Evolutionary conservation across 1,284 basidiomycete genomes (phyloP).

Genomic region (Golubevia pallescens): DNA sequence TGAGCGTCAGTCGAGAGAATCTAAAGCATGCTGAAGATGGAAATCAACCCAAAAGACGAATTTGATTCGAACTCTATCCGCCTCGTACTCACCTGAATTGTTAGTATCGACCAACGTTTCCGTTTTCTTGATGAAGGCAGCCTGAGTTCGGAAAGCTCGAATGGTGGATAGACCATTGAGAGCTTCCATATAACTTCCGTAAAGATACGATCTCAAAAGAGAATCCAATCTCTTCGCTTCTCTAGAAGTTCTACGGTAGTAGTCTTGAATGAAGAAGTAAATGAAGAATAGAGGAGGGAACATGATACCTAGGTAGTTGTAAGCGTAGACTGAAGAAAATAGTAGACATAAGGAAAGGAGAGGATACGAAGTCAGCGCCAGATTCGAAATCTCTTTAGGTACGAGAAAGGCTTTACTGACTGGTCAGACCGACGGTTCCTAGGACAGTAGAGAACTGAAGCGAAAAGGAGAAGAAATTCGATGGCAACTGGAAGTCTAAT

Average conservation of each 20-base stretch:
- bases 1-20: too few relatives aligned
- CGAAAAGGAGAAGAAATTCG: background rate
- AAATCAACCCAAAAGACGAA: too few relatives aligned
- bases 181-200: background rate
- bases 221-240: conserved; percentile 6
- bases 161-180: background rate
- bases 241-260: conserved; percentile 11
- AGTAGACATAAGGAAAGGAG: too few relatives aligned
- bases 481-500: background rate
- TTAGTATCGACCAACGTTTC: background rate
- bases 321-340: too few relatives aligned
- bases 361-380: too few relatives aligned
- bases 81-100: too few relatives aligned
- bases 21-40: too few relatives aligned
- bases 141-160: background rate
- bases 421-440: background rate
- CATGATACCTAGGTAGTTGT: conserved; percentile 9
- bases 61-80: too few relatives aligned
- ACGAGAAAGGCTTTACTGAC: too few relatives aligned
- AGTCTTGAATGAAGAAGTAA: conserved; percentile 7
- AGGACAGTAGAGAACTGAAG: background rate
- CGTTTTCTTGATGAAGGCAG: background rate
- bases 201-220: background rate
- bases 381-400: too few relatives aligned
- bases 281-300: conserved; percentile 12